Base-by-base conservation (phyloP, 345 rosid genomes). In the Diplotaxis tenuifolia region DNA sequence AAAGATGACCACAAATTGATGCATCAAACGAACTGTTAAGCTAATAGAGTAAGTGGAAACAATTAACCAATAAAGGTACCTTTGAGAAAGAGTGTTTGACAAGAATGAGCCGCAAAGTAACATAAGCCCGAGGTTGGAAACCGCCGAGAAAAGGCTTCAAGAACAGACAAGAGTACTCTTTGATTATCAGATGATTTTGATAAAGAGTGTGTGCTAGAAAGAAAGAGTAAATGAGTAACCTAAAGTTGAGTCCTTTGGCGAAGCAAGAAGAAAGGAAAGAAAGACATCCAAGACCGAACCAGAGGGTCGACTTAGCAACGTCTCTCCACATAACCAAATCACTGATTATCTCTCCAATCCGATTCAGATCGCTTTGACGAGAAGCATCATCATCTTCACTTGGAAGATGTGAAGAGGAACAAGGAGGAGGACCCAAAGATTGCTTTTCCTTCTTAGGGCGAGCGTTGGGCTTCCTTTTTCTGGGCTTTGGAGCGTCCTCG, bases 321-420 rank as follows among this genome's bases (percentile, higher is more conserved):
- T 93, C 92, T 68, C 84, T 88, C 98, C 98, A 93, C 92, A 88
- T 83, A 0, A 86, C 68, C 83, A 94, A 72, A 78, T 91, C 96
- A 75, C 57, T 60, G 9, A 89, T 58, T 12, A 81, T 54, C 80
- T 85, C 82, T 25, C 87, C 89, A 18, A 89, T 73, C 32, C 80
- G 76, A 52, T 89, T 88, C 64, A 91, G 75, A 72, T 83, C 86
- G 40, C 84, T 81, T 42, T 78, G 82, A 61, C 83, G 78, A 9
- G 57, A 42, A 42, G 50, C 50, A 6, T n/a, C 76, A 6, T n/a
- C 76, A 65, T 86, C 89, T 72, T 59, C 77, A 21, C 98, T 80
- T 79, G 79, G 67, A 74, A 31, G 83, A 65, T 84, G 59, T 16
- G 75, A 75, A 73, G 74, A 81, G 6, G 87, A 63, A 49, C 88